Evolutionary conservation across 805 yeast species (phyloP), one percentile per base, ranked within the genome.

Genomic region (Dipodascus albidus): DNA sequence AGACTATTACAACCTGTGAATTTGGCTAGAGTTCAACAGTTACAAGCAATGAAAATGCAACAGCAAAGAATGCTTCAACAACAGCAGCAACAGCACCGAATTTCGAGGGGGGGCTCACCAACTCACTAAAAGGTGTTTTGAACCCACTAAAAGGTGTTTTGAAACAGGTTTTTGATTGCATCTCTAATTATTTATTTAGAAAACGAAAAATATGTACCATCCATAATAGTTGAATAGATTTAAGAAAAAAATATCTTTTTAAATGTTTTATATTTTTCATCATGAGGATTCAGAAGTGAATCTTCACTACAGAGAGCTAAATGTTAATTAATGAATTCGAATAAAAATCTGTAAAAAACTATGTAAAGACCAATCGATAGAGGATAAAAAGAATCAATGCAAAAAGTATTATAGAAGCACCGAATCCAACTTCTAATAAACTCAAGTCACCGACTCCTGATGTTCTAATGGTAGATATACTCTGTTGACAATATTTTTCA

Each of bases 1-100:
- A 61, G 57, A 47, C 62, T 61, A 42, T 58, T 67, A 49, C 59
- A 69, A n/a, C 66, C 71, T 3, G 67, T 67, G 3, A 59, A 66
- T 2, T 58, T 64, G 56, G 63, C 67, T 31, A 58, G 65, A 17
- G 53, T 58, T 27, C 54, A 55, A 17, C 49, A 56, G 8, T 20
- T 24, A 41, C 53, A 52, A 33, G 52, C 47, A 14, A 47, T 47
- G 49, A 47, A 22, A 27, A 21, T 50, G 48, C 54, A 44, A n/a
- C 56, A 51, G 42, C 52, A 47, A 47, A 52, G 57, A 50, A 53
- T 42, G 21, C 57, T 52, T 35, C 57, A 50, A 31, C 61, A 55
- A 55, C 56, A 50, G 20, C 55, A 52, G 53, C 57, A 50, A 9
- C 54, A 44, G 38, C 52, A 33, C 23, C 47, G 2, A 50, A n/a